Percentiles rank a stretch among this genome's conserved stretches.
Evolutionary conservation across 257 asterid species (phyloP).

Genomic region (Lithospermum erythrorhizon): DNA sequence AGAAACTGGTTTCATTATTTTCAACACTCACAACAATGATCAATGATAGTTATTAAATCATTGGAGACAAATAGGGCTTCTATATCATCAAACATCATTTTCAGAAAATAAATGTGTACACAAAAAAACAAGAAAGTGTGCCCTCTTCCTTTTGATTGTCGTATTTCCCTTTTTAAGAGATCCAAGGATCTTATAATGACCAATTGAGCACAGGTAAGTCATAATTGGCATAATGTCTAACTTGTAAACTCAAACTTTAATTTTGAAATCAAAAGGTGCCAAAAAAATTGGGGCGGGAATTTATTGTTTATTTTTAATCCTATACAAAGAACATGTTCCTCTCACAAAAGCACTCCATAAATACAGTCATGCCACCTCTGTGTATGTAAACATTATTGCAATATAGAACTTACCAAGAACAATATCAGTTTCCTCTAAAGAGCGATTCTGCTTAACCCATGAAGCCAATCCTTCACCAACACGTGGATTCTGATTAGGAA

Average conservation of each 20-base stretch:
- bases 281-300: background rate
- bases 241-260: background rate
- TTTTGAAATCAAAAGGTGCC: background rate
- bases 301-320: too few species aligned
- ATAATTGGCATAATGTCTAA: background rate
- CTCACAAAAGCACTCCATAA: too few species aligned
- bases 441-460: constrained; percentile 29
- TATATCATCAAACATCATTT: background rate
- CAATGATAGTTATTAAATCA: too few species aligned
- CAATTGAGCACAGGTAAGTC: background rate
- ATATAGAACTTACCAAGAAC: constrained; percentile 32
- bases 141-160: background rate
- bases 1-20: background rate
- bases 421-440: constrained; percentile 30
- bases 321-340: background rate
- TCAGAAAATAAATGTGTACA: background rate
- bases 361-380: too few species aligned
- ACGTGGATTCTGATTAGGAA: constrained; percentile 36
- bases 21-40: background rate
- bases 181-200: background rate
- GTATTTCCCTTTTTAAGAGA: background rate
- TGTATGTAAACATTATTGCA: background rate
- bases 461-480: constrained; percentile 34
- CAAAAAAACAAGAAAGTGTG: background rate
- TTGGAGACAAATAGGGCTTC: background rate